Percentiles rank a stretch among this genome's conserved stretches.
phyloP scores from a whole-genome alignment of 2,329 filamentous ascomycete genomes.

The Kalmusia sp. region DNA sequence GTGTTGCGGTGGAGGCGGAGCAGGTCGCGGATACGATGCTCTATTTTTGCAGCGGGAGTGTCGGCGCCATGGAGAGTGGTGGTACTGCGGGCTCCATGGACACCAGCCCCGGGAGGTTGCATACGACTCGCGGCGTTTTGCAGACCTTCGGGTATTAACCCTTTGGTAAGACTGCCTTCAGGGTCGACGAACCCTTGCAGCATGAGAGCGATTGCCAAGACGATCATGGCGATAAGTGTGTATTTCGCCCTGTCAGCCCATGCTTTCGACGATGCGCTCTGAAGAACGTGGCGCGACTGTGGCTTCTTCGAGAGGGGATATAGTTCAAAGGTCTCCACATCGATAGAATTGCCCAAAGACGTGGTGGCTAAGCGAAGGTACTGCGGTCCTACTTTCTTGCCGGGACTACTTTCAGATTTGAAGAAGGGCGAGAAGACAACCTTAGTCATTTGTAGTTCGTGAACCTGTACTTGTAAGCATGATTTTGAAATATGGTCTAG shows the following conservation, averaged over 20 bases:
- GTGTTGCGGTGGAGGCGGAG: constrained; percentile 34
- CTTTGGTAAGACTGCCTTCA: constrained; percentile 52
- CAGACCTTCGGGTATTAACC: constrained; percentile 61
- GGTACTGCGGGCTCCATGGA: constrained; percentile 32
- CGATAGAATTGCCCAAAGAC: constrained; percentile 79
- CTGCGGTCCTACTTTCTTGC: constrained; percentile 53
- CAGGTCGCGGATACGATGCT: constrained; percentile 42
- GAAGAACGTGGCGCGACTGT: constrained; percentile 72
- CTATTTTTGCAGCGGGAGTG: constrained; percentile 31
- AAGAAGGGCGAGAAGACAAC: constrained; percentile 55
- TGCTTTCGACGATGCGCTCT: constrained; percentile 57
- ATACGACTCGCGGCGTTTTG: constrained; percentile 45
- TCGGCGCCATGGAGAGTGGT: constrained; percentile 33
- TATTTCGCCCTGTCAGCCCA: constrained; percentile 63
- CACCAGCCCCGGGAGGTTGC: constrained; percentile 37
- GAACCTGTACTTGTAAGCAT: constrained; percentile 32
- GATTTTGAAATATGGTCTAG: background rate
- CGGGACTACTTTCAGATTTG: constrained; percentile 37
- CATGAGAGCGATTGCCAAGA: constrained; percentile 68
- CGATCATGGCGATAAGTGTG: constrained; percentile 64
- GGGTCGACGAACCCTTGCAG: constrained; percentile 66
- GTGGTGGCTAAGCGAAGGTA: constrained; percentile 81
- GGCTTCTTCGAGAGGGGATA: constrained; percentile 56
- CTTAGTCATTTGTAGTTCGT: constrained; percentile 66
- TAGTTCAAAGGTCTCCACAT: constrained; percentile 81